phyloP scores from a whole-genome alignment of 2,329 filamentous ascomycete species.

The Penicillium sp. region DNA sequence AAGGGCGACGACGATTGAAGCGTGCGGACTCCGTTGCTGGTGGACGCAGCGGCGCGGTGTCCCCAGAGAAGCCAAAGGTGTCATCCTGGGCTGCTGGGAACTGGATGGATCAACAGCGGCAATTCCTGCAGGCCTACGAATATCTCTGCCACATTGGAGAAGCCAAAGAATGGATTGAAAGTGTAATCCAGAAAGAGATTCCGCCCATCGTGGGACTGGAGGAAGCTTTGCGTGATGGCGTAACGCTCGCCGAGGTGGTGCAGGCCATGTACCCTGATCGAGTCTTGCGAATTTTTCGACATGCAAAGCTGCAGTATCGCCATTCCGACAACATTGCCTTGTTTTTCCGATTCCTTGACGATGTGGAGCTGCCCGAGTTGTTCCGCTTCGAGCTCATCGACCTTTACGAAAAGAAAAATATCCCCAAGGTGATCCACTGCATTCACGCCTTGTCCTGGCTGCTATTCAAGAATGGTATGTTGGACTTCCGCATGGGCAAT shows the following conservation, averaged over 20 bases:
- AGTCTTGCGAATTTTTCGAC: constrained; percentile 80
- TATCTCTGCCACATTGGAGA: constrained; percentile 99
- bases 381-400: constrained; percentile 98
- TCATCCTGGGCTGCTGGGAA: constrained; percentile 82
- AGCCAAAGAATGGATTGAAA: constrained; percentile 98
- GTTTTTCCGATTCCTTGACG: constrained; percentile 92
- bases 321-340: constrained; percentile 98
- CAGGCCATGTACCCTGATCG: constrained; percentile 82
- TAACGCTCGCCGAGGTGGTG: constrained; percentile 92
- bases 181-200: constrained; percentile 82
- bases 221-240: constrained; percentile 88
- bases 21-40: constrained; percentile 62
- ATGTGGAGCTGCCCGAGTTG: constrained; percentile 89
- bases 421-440: constrained; percentile 98
- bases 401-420: constrained; percentile 99
- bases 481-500: constrained; percentile 95
- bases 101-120: constrained; percentile 99
- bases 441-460: constrained; percentile 97
- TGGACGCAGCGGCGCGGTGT: constrained; percentile 54
- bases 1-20: constrained; percentile 83
- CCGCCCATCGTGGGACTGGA: constrained; percentile 93
- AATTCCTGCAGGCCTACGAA: constrained; percentile 96
- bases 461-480: constrained; percentile 91
- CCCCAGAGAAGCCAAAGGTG: constrained; percentile 57
- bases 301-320: constrained; percentile 84